These are phyloP conservation scores for Hygrophila difformis DNA, from an alignment of 257 asterid species.

Conservation along the genomic window DNA sequence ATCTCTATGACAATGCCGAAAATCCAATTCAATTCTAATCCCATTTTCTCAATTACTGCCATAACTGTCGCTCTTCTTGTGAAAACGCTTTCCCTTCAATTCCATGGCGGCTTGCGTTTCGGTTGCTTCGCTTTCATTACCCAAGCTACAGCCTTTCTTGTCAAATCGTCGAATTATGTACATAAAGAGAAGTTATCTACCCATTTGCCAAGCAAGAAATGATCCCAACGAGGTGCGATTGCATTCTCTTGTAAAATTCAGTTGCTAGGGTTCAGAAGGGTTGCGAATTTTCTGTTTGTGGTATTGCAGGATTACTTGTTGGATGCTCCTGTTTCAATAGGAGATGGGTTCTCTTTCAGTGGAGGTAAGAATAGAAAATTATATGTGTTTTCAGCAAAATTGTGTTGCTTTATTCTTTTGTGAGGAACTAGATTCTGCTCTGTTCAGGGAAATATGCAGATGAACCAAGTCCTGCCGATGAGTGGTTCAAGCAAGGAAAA, in stretches of 20 bases:
- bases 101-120: slow-evolving; percentile 48
- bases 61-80: slow-evolving; percentile 24
- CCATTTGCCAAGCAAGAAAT: slow-evolving; percentile 40
- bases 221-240: slow-evolving; percentile 45
- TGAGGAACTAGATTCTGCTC: not conserved
- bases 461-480: slow-evolving; percentile 81
- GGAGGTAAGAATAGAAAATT: slow-evolving; percentile 49
- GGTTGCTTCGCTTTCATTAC: slow-evolving; percentile 25
- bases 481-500: slow-evolving; percentile 78
- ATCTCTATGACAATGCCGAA: slow-evolving; percentile 23
- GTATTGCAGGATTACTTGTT: slow-evolving; percentile 60
- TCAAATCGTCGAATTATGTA: slow-evolving; percentile 18
- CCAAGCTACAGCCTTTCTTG: slow-evolving; percentile 19
- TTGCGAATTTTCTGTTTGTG: too few relatives aligned
- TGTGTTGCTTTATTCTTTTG: not conserved
- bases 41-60: slow-evolving; percentile 7
- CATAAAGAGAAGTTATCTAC: slow-evolving; percentile 15
- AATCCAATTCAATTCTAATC: slow-evolving; percentile 11
- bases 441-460: slow-evolving; percentile 79
- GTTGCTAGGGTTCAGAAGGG: too few relatives aligned
- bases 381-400: not conserved
- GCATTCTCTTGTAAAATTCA: not conserved
- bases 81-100: slow-evolving; percentile 2
- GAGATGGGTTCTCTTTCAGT: slow-evolving; percentile 92
- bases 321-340: slow-evolving; percentile 71